phyloP scores from a whole-genome alignment of 129 eudicot genomes.

The Tagetes patula region DNA sequence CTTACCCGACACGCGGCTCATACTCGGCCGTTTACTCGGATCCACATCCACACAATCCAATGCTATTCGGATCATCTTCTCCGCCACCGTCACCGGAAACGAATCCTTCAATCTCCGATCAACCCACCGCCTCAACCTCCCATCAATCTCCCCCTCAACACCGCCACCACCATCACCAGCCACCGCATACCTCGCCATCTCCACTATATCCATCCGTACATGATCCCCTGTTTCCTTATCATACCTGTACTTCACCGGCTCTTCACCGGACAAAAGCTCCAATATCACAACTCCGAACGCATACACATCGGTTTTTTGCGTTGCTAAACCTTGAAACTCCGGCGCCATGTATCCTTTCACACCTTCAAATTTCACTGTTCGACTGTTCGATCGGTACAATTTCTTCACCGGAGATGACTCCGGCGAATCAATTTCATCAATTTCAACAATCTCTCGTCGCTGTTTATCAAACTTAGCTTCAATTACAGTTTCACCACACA shows the following conservation, averaged over 20 bases:
- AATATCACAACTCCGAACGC: constrained; percentile 86
- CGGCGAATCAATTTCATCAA: background rate
- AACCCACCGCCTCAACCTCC: constrained; percentile 79
- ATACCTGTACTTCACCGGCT: constrained; percentile 59
- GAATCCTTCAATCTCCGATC: constrained; percentile 82
- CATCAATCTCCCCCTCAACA: constrained; percentile 43
- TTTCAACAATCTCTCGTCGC: constrained; percentile 20
- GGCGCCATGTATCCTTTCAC: constrained; percentile 89
- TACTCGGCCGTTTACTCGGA: constrained; percentile 72
- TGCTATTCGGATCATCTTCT: constrained; percentile 68
- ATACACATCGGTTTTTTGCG: constrained; percentile 72
- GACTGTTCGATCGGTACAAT: constrained; percentile 37
- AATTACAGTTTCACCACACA: constrained; percentile 67
- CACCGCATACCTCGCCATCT: constrained; percentile 64
- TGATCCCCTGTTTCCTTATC: constrained; percentile 49
- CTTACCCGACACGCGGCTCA: constrained; percentile 83
- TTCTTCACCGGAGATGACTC: constrained; percentile 13
- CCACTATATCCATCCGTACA: constrained; percentile 40
- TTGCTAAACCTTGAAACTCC: constrained; percentile 74
- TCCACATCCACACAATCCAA: constrained; percentile 69
- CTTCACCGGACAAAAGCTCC: constrained; percentile 76
- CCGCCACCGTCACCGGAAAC: constrained; percentile 80
- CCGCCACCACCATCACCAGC: constrained; percentile 35
- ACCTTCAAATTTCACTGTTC: constrained; percentile 54
- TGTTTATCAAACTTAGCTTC: constrained; percentile 16